phyloP scores from a whole-genome alignment of 2,329 filamentous ascomycete species.

The Aspergillus tubingensis region DNA sequence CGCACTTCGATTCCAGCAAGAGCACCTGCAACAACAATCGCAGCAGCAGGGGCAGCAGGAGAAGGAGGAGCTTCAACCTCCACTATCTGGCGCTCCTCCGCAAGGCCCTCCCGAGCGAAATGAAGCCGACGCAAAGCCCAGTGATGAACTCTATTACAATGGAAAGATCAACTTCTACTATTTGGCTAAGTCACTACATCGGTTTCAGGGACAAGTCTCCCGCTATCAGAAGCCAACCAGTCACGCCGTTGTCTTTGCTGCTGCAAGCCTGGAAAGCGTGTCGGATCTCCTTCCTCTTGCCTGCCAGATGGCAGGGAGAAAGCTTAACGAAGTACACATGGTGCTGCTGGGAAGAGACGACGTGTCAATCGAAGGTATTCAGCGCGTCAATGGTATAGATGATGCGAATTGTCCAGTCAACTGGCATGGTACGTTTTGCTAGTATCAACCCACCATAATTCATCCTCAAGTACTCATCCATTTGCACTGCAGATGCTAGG shows the following conservation, averaged over 20 bases:
- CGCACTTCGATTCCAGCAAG: neutral
- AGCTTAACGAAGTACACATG: constrained; percentile 77
- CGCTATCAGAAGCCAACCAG: constrained; percentile 61
- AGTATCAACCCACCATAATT: constrained; percentile 40
- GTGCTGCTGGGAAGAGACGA: constrained; percentile 73
- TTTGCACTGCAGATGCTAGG: constrained; percentile 61
- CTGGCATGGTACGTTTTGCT: constrained; percentile 56
- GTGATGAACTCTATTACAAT: constrained; percentile 57
- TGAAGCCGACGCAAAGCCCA: constrained; percentile 22
- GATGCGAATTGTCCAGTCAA: constrained; percentile 64
- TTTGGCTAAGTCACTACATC: constrained; percentile 65
- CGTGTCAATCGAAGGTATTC: constrained; percentile 68
- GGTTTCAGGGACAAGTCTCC: constrained; percentile 58
- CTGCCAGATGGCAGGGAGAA: constrained; percentile 76
- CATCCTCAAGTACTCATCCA: constrained; percentile 3
- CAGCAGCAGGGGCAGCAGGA: constrained; percentile 5
- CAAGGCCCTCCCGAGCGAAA: constrained; percentile 18
- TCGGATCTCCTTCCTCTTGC: constrained; percentile 75
- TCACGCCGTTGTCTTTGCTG: constrained; percentile 68
- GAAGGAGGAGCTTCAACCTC: neutral
- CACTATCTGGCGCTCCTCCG: constrained; percentile 9
- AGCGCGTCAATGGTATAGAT: constrained; percentile 77
- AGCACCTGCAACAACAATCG: neutral
- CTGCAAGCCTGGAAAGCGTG: constrained; percentile 72
- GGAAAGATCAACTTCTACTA: constrained; percentile 70